Conservation (phyloP, 1,139 yeast species). For the Tardiomyces digboiensis region DNA sequence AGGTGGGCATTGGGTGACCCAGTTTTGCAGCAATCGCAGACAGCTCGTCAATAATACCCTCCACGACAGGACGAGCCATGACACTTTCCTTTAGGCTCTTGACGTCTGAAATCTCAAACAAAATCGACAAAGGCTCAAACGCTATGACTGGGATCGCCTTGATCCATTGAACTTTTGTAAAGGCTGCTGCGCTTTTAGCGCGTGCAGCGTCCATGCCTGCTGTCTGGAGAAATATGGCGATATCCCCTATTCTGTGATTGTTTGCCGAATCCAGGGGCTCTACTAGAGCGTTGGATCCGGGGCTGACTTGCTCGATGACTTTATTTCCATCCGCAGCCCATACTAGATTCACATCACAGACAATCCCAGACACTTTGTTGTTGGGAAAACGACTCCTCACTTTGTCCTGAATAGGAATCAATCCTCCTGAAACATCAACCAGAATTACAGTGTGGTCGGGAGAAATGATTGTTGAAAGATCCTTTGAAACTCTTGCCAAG, state of each 20-base stretch:
- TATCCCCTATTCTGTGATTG: constrained; percentile 2
- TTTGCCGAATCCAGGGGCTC: background rate
- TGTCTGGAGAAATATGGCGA: constrained; percentile 9
- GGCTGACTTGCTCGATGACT: background rate
- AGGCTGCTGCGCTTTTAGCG: constrained; percentile 1
- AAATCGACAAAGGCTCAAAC: constrained; percentile 62
- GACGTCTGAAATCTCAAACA: constrained; percentile 65
- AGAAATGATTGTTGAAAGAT: constrained; percentile 14
- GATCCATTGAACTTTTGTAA: constrained; percentile 53
- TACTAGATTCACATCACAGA: constrained; percentile 12
- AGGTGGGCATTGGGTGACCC: constrained; percentile 39
- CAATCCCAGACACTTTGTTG: constrained; percentile 17
- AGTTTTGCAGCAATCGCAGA: constrained; percentile 65
- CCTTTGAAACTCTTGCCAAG: constrained; percentile 17
- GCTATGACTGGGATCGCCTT: constrained; percentile 71
- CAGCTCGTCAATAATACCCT: constrained; percentile 70
- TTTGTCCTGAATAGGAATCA: constrained; percentile 21
- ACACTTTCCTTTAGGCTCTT: constrained; percentile 50
- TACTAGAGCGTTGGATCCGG: background rate
- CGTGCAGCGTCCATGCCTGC: constrained; percentile 13
- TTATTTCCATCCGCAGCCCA: background rate
- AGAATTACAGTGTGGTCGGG: constrained; percentile 21
- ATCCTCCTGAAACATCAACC: constrained; percentile 23
- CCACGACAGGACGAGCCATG: constrained; percentile 72
- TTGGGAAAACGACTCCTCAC: constrained; percentile 18